A percentile compares a stretch with the other conserved stretches of the same genome.
These are phyloP conservation scores for Tuber calosporum DNA, from an alignment of 495 filamentous ascomycete species.

Conservation along the genomic window DNA sequence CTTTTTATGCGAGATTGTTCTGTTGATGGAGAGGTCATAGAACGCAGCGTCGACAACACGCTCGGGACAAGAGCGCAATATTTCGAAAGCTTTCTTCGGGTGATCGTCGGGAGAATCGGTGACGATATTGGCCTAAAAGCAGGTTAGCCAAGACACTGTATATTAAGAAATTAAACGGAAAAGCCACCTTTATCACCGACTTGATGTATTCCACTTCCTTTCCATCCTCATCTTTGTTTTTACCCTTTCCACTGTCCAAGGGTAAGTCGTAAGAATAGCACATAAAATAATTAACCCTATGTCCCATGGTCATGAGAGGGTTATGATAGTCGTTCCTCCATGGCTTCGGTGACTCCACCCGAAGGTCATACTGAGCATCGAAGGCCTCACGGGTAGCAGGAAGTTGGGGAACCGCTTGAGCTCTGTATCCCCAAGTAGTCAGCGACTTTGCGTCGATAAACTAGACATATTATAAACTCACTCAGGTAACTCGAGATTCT, in stretches of 20 bases:
- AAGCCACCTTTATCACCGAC: conserved; percentile 38
- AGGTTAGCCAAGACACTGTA: conserved; percentile 5
- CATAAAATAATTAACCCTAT: conserved; percentile 45
- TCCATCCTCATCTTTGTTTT: conserved; percentile 42
- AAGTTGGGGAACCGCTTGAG: conserved; percentile 46
- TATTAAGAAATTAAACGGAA: background rate
- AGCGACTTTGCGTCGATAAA: conserved; percentile 29
- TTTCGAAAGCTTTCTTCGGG: conserved; percentile 37
- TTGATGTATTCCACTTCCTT: conserved; percentile 41
- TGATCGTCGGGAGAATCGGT: conserved; percentile 38
- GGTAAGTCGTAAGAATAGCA: conserved; percentile 41
- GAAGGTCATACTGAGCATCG: conserved; percentile 48
- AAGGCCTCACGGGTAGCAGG: conserved; percentile 51
- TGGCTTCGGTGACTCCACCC: conserved; percentile 36
- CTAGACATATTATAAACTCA: conserved; percentile 33
- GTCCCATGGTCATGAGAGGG: conserved; percentile 37
- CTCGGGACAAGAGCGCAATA: conserved; percentile 36
- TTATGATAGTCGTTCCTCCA: conserved; percentile 44
- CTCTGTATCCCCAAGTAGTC: conserved; percentile 15
- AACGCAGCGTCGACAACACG: conserved; percentile 41
- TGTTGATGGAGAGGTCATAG: conserved; percentile 34
- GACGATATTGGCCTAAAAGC: conserved; percentile 38
- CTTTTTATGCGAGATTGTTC: conserved; percentile 40
- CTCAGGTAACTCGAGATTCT: conserved; percentile 48
- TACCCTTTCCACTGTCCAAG: conserved; percentile 25